phyloP scores from a whole-genome alignment of 2,329 filamentous ascomycete genomes.

The Diaporthe citri region DNA sequence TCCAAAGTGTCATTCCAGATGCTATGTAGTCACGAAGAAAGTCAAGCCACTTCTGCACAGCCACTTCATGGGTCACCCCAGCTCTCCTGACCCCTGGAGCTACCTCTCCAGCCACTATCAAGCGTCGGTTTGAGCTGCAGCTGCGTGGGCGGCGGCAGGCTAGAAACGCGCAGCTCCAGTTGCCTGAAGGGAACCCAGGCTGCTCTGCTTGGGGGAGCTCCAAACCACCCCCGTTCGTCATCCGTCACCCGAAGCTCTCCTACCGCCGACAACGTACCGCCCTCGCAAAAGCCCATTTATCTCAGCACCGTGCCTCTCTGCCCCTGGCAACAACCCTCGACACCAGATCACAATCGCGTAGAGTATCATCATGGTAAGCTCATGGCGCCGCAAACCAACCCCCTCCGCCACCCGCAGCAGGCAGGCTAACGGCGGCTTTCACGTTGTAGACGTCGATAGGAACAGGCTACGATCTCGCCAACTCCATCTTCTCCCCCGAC shows the following conservation, averaged over 20 bases:
- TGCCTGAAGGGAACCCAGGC: slow-evolving; percentile 38
- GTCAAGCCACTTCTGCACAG: slow-evolving; percentile 25
- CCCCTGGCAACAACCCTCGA: background rate
- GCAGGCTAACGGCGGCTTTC: slow-evolving; percentile 1
- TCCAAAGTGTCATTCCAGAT: background rate
- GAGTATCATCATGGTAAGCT: slow-evolving; percentile 23
- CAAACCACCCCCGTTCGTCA: slow-evolving; percentile 28
- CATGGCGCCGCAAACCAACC: background rate
- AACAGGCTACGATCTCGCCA: slow-evolving; percentile 98
- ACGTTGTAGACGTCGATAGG: slow-evolving; percentile 92
- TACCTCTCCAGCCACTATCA: background rate
- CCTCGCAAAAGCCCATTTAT: slow-evolving; percentile 18
- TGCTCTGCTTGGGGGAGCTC: slow-evolving; percentile 29
- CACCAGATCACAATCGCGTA: background rate
- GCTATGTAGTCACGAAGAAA: background rate
- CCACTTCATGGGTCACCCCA: background rate
- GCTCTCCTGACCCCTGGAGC: background rate
- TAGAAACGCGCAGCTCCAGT: slow-evolving; percentile 40
- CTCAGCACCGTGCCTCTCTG: background rate
- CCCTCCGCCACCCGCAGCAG: background rate
- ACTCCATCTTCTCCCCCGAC: slow-evolving; percentile 99
- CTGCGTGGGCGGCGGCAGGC: slow-evolving; percentile 16
- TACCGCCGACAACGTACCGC: slow-evolving; percentile 20
- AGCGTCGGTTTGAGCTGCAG: background rate
- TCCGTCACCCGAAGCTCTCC: slow-evolving; percentile 21